Base-by-base conservation (phyloP, 768 basidiomycete species). In the Rhizopogon rudus region DNA sequence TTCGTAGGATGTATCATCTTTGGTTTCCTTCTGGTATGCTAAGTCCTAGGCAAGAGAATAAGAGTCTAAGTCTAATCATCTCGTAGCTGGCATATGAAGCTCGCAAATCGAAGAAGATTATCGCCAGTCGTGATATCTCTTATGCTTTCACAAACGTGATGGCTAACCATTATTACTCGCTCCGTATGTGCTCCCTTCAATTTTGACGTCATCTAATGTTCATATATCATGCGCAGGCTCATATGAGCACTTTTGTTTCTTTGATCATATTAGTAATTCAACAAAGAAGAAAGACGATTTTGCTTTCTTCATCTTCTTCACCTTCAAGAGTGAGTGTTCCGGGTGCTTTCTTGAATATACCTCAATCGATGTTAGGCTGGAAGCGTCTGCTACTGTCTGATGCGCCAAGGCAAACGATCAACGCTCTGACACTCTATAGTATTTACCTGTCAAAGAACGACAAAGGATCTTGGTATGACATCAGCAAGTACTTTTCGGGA, bases 251-350 rank as follows among this genome's bases (percentile, higher is more conserved):
- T 98, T 98, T 70, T 98, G 97, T 72, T 94, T 99, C 78, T 98
- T 98, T 69, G 87, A 91, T 62, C 93, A 98, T 63, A 97, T 99
- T 72, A 86, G 86, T 66, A 87, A 91, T 66, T 98, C 97, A 28
- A 94, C 93, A 31, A 98, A 96, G 80, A 86, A 84, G 58, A 94
- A 88, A 71, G 97, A 99, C 67, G 93, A 97, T 66, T 94, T 99
- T 72, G 95, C 96, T 35, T 98, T 98, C 80, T 99, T 97, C 72
- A 83, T 98, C 67, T 99, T 98, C 83, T 99, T 99, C 74, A 90
- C 89, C 1, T 98, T 99, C 82, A 99, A 99, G 79, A 96, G 96
- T 91, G 57, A 52, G 85, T 76, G 17, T 6, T 16, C 48, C 20
- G 50, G 16, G 14, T 43, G 44, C 35, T 20, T 12, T 49, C 17